Percentiles rank a stretch among this genome's conserved stretches.
Conservation (phyloP, 805 yeast species). For the Candida coleopterorum region DNA sequence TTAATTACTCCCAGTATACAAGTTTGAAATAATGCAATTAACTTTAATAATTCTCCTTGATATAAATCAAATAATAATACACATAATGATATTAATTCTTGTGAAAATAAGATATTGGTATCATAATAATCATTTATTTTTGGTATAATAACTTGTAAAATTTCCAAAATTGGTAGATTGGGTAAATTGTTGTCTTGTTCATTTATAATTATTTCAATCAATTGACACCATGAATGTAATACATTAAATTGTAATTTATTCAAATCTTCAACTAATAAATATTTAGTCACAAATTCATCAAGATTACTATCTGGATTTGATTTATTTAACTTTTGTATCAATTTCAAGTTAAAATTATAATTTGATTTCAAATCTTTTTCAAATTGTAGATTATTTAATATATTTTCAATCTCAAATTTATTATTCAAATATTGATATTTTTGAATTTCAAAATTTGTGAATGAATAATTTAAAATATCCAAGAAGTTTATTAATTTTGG, state of each 20-base stretch:
- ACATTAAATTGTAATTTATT: constrained; percentile 53
- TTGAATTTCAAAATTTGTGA: constrained; percentile 39
- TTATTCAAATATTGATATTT: constrained; percentile 24
- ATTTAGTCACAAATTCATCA: constrained; percentile 38
- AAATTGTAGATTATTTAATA: constrained; percentile 29
- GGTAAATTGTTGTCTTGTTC: no score
- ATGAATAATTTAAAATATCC: constrained; percentile 62
- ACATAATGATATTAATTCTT: constrained; percentile 70
- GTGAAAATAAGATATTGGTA: constrained; percentile 59
- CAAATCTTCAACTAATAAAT: constrained; percentile 43
- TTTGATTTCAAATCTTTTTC: constrained; percentile 11
- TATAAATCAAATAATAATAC: constrained; percentile 65
- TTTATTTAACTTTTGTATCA: constrained; percentile 21
- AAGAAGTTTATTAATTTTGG: constrained; percentile 66
- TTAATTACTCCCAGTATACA: constrained; percentile 70
- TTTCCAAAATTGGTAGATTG: constrained; percentile 56
- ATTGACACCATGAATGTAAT: constrained; percentile 77
- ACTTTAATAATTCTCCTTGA: constrained; percentile 29
- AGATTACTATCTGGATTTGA: constrained; percentile 24
- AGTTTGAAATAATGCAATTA: constrained; percentile 67
- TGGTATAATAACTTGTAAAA: constrained; percentile 72
- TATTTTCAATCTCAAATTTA: constrained; percentile 25
- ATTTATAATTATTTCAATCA: constrained; percentile 63
- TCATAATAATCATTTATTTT: constrained; percentile 72
- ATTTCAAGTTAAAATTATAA: constrained; percentile 38